Evolutionary conservation across 2,329 filamentous ascomycete species (phyloP).

Genomic region (Aspergillus sojae): DNA sequence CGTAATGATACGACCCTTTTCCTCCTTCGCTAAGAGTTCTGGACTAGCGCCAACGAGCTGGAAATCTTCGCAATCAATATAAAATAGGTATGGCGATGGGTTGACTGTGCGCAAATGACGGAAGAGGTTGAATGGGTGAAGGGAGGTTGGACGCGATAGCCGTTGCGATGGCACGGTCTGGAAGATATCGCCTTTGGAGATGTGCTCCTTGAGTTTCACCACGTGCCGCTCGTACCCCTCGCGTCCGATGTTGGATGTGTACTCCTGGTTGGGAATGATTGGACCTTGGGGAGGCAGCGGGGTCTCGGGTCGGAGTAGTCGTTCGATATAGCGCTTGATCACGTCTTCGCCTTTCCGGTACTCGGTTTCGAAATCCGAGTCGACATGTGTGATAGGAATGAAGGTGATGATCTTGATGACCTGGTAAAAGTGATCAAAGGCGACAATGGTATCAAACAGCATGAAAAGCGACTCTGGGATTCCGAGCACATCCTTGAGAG

Average conservation of each 20-base stretch:
- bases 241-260: slow-evolving; percentile 88
- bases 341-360: slow-evolving; percentile 69
- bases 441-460: slow-evolving; percentile 92
- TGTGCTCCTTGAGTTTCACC: slow-evolving; percentile 82
- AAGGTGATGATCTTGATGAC: slow-evolving; percentile 94
- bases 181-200: slow-evolving; percentile 90
- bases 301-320: slow-evolving; percentile 73
- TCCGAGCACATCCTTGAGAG: slow-evolving; percentile 82
- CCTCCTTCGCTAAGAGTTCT: slow-evolving; percentile 90
- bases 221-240: slow-evolving; percentile 92
- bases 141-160: slow-evolving; percentile 80
- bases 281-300: slow-evolving; percentile 76
- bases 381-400: slow-evolving; percentile 66
- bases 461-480: slow-evolving; percentile 96
- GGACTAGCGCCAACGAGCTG: slow-evolving; percentile 94
- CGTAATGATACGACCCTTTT: slow-evolving; percentile 84
- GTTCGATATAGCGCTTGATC: slow-evolving; percentile 69
- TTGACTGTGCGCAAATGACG: slow-evolving; percentile 95
- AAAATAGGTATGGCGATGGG: slow-evolving; percentile 96
- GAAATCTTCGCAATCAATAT: slow-evolving; percentile 87
- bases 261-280: slow-evolving; percentile 73
- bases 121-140: slow-evolving; percentile 99
- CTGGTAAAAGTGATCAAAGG: slow-evolving; percentile 93
- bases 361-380: slow-evolving; percentile 63
- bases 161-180: slow-evolving; percentile 95